phyloP scores from a whole-genome alignment of 1,284 basidiomycete genomes.

The Irpex rosettiformis region DNA sequence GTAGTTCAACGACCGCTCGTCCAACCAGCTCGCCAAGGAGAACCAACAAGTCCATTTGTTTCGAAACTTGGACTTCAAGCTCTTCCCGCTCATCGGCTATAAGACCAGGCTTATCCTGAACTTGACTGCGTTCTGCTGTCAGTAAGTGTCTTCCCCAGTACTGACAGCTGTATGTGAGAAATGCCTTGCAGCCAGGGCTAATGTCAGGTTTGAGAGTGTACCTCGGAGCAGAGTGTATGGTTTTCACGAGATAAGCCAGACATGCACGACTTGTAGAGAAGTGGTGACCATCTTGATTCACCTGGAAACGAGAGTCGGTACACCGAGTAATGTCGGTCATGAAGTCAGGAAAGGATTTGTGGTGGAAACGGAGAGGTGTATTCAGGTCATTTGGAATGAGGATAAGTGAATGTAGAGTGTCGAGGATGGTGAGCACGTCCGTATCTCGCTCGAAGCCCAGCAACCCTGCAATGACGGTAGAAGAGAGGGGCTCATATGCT shows the following conservation, averaged over 20 bases:
- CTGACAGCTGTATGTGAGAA: not conserved
- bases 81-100: not conserved
- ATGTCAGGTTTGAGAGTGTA: not conserved
- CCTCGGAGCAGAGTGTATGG: not conserved
- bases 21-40: no score
- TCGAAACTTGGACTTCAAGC: no score
- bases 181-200: not conserved
- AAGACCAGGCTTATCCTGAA: not conserved
- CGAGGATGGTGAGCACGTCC: not conserved
- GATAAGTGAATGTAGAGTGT: conserved; percentile 1
- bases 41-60: no score
- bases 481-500: not conserved
- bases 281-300: not conserved
- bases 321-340: not conserved
- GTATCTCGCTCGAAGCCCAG: not conserved
- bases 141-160: not conserved
- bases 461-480: not conserved
- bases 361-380: conserved; percentile 2
- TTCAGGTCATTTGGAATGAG: not conserved
- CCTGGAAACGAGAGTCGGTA: not conserved
- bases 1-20: no score
- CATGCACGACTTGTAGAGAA: not conserved
- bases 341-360: conserved; percentile 9
- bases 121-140: not conserved
- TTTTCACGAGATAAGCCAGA: not conserved